Percentiles rank a stretch among this genome's conserved stretches.
These are phyloP conservation scores for Perilla frutescens DNA, from an alignment of 257 asterid species.

Conservation along the genomic window DNA sequence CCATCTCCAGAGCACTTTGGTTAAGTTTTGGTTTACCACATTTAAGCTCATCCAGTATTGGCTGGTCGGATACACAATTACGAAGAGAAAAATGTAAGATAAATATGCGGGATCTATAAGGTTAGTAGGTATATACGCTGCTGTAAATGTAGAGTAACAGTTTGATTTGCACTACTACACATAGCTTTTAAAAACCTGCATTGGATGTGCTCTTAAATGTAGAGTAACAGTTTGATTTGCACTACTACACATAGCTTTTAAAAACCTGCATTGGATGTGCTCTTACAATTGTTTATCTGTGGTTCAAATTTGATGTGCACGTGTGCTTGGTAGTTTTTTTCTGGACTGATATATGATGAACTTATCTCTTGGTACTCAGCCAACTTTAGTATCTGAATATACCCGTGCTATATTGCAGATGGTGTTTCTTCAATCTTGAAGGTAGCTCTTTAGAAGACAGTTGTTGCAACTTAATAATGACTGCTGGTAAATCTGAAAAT, in stretches of 20 bases:
- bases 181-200: neutral
- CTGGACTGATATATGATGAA: neutral
- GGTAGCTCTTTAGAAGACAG: constrained; percentile 56
- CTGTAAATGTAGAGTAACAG: neutral
- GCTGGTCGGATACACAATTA: neutral
- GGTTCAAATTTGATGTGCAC: constrained; percentile 1
- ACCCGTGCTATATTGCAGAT: constrained; percentile 52
- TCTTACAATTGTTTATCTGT: neutral
- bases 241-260: neutral
- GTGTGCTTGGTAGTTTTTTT: constrained; percentile 21
- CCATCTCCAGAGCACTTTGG: neutral
- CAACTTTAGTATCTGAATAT: constrained; percentile 36
- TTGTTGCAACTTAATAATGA: constrained; percentile 69
- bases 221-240: constrained; percentile 3
- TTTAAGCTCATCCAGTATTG: neutral
- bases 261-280: neutral
- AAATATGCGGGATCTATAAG: neutral
- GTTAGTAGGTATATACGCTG: neutral
- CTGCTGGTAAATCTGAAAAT: constrained; percentile 77
- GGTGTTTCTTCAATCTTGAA: constrained; percentile 63
- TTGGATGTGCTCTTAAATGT: neutral
- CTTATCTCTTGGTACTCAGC: constrained; percentile 21
- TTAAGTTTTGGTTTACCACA: constrained; percentile 3
- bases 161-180: neutral
- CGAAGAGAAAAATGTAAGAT: no score